Conservation (phyloP, 2,329 filamentous ascomycete species). For the Lasiodiplodia theobromae region DNA sequence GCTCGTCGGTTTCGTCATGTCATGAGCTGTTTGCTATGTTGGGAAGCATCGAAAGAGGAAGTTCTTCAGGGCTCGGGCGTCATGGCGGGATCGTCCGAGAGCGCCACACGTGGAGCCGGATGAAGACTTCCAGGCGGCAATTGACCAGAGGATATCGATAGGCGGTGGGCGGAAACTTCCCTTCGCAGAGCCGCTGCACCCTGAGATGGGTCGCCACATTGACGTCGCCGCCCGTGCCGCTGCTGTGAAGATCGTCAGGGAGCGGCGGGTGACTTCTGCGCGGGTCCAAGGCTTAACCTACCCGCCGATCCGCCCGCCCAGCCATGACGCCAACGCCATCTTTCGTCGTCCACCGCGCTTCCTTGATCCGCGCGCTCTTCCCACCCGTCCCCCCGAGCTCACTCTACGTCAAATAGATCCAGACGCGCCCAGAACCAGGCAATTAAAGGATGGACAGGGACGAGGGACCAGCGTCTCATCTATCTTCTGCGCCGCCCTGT, state of each 20-base stretch:
- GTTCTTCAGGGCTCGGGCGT: not conserved
- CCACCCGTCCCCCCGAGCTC: not conserved
- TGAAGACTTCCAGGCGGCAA: conserved; percentile 7
- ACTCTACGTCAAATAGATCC: not conserved
- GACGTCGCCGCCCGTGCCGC: too few relatives aligned
- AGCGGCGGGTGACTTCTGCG: not conserved
- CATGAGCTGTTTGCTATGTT: too few relatives aligned
- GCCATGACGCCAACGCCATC: not conserved
- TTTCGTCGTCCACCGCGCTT: not conserved
- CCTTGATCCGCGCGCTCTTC: not conserved
- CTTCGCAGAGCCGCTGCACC: not conserved
- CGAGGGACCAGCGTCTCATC: not conserved
- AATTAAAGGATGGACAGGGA: not conserved
- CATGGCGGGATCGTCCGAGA: not conserved
- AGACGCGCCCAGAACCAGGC: not conserved
- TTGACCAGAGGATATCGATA: not conserved
- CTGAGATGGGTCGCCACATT: not conserved
- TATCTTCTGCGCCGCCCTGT: not conserved
- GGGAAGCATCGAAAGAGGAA: not conserved
- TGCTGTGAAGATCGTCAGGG: not conserved
- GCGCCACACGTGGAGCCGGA: not conserved
- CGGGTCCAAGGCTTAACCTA: not conserved
- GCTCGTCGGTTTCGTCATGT: not conserved
- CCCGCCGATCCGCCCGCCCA: not conserved
- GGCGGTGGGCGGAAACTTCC: not conserved